Evolutionary conservation across 495 filamentous ascomycete genomes (phyloP).

Genomic region (Opeltia flavorubescens): DNA sequence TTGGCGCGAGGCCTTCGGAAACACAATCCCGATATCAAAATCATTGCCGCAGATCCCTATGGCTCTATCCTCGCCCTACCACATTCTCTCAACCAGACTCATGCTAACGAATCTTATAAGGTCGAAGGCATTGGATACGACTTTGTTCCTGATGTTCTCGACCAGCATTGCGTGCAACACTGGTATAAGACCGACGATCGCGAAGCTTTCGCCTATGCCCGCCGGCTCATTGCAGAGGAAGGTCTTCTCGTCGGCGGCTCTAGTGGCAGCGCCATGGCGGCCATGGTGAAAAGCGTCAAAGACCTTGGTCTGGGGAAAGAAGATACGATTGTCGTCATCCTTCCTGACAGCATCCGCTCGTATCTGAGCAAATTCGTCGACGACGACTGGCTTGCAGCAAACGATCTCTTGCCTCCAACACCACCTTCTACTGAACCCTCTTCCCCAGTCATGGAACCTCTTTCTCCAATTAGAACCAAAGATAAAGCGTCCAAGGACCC

Average conservation of each 20-base stretch:
- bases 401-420: conserved; percentile 61
- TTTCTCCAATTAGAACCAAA: conserved; percentile 16
- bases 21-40: conserved; percentile 66
- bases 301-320: conserved; percentile 59
- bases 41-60: conserved; percentile 82
- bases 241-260: conserved; percentile 89
- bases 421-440: conserved; percentile 35
- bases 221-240: conserved; percentile 85
- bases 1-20: conserved; percentile 75
- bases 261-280: conserved; percentile 84
- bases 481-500: conserved; percentile 20
- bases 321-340: conserved; percentile 76
- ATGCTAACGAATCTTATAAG: conserved; percentile 78
- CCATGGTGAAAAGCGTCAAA: conserved; percentile 63
- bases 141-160: conserved; percentile 88
- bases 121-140: conserved; percentile 99
- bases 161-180: conserved; percentile 65
- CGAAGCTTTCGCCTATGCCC: conserved; percentile 79
- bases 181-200: conserved; percentile 98
- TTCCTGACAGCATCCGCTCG: conserved; percentile 91
- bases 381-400: conserved; percentile 94
- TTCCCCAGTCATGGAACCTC: conserved; percentile 20
- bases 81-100: conserved; percentile 57
- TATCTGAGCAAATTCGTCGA: conserved; percentile 99
- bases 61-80: conserved; percentile 82